These are phyloP conservation scores for Populus euphratica DNA, from an alignment of 345 rosid genomes.

Conservation along the genomic window DNA sequence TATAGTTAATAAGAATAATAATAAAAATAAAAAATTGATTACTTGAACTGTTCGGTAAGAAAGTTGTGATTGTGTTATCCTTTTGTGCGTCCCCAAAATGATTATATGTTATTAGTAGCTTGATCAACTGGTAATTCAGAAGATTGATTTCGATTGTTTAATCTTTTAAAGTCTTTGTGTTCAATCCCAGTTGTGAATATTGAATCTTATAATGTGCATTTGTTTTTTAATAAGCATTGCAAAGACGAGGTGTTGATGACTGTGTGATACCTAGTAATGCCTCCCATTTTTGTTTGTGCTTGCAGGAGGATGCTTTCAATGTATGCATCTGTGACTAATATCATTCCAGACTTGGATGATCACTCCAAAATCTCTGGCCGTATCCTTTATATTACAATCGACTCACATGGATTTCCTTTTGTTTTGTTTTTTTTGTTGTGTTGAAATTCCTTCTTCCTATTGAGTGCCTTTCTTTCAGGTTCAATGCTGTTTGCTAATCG, in stretches of 20 bases:
- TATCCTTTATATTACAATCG: slow-evolving; percentile 48
- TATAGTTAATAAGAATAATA: too few species aligned
- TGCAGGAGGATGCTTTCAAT: slow-evolving; percentile 84
- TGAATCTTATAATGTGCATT: background rate
- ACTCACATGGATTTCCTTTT: background rate
- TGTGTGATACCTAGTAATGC: too few species aligned
- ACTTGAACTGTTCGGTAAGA: too few species aligned
- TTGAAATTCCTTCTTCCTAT: background rate
- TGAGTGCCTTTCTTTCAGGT: background rate
- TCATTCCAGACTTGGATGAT: slow-evolving; percentile 66
- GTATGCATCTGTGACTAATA: slow-evolving; percentile 77
- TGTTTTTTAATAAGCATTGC: background rate
- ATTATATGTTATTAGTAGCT: too few species aligned
- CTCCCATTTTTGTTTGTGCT: slow-evolving; percentile 13
- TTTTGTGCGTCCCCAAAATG: too few species aligned
- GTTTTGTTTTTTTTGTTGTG: background rate
- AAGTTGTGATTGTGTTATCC: background rate
- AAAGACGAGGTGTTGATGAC: too few species aligned
- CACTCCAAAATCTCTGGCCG: slow-evolving; percentile 61
- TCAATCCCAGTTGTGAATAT: background rate
- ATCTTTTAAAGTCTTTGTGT: background rate
- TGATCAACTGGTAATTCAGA: too few species aligned
- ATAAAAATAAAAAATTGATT: too few species aligned
- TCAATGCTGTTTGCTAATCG: background rate
- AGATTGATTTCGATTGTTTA: too few species aligned